Evolutionary conservation across 306 rosid species (phyloP).

Genomic region (Datisca glomerata): DNA sequence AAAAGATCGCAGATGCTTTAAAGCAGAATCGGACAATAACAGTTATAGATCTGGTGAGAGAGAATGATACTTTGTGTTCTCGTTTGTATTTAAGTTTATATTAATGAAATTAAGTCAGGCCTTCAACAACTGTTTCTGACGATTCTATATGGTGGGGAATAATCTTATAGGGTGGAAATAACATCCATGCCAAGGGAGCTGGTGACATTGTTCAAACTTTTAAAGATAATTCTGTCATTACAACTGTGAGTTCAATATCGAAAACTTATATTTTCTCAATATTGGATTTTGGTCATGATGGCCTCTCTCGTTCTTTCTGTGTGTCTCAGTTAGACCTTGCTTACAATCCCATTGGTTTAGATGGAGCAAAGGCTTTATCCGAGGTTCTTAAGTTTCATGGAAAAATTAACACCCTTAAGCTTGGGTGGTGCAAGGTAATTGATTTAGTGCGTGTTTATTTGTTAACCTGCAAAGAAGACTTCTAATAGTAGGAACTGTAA

Average conservation of each 20-base stretch:
- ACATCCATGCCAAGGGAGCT: slow-evolving; percentile 66
- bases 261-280: slow-evolving; percentile 3
- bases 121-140: no score
- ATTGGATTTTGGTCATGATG: slow-evolving; percentile 4
- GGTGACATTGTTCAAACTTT: slow-evolving; percentile 56
- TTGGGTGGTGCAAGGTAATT: slow-evolving; percentile 98
- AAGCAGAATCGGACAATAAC: slow-evolving; percentile 80
- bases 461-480: not conserved
- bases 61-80: slow-evolving; percentile 2
- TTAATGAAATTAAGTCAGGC: no score
- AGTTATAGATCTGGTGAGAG: slow-evolving; percentile 71
- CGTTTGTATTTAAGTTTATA: no score
- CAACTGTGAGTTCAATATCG: slow-evolving; percentile 38
- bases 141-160: slow-evolving; percentile 9
- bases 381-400: slow-evolving; percentile 92
- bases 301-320: slow-evolving; percentile 1
- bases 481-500: slow-evolving; percentile 5
- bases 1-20: slow-evolving; percentile 71
- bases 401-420: slow-evolving; percentile 70
- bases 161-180: slow-evolving; percentile 77
- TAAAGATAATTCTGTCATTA: slow-evolving; percentile 71
- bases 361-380: slow-evolving; percentile 82
- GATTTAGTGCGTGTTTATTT: not conserved
- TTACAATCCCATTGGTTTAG: slow-evolving; percentile 95
- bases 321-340: slow-evolving; percentile 71